Base-by-base conservation (phyloP, 345 rosid species). In the Zanthoxylum bungeanum region DNA sequence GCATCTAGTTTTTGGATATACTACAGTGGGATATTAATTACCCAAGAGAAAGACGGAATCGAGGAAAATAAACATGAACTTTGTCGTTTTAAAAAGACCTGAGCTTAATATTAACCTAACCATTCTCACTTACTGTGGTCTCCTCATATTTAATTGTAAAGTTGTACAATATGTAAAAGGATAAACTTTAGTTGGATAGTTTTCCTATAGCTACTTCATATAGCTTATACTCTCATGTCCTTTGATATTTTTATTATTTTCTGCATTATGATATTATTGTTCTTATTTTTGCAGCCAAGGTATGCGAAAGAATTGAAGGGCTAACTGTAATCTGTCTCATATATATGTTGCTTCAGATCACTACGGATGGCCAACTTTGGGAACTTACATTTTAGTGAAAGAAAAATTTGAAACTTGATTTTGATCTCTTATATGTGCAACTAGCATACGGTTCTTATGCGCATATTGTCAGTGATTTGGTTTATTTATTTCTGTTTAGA, bases 261-360 rank as follows among this genome's bases (percentile, higher is more conserved):
- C 33, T 21, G 14, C 31, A 9, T 60, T 53, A 19, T 60, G 17
- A 37, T 74, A 21, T 40, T 30, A 37, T 5, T 10, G 4, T 6
- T 44, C 33, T 3, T 44, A 25, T 24, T 56, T 66, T 50, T 78
- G 61, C 81, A 89, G 95, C 95, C 98, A 42, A 85, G 92, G 78
- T 86, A 91, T 79, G 97, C 96, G 60, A 89, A 89, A 71, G 96
- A 91, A 68, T 89, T 84, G 89, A 85, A 91, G 84, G 78, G 70
- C 55, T 82, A 66, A 75, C 36, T 9, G 31, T 28, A 49, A 21
- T 39, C 58, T 64, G 28, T 49, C 30, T 46, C 17, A 19, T 5
- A 51, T 46, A 31, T 31, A 39, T 19, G 42, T 42, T 31, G 33
- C 31, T 47, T 34, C n/a, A 25, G 39, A 2, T 65, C 66, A 4